Conservation (phyloP, 1,284 basidiomycete genomes). For the Exsudoporus floridanus region DNA sequence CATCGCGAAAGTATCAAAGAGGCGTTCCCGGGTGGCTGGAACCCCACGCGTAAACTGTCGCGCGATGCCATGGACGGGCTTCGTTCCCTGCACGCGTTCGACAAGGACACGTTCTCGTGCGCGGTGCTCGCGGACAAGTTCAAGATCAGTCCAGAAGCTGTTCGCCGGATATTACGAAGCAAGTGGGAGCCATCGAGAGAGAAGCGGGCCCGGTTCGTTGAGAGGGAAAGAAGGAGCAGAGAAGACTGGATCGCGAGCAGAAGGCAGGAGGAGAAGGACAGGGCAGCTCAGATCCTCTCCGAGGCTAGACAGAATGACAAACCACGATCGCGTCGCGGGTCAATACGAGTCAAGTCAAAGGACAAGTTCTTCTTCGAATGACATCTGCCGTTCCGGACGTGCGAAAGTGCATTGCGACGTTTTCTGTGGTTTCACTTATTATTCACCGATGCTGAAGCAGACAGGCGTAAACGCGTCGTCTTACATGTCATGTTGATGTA, state of each 20-base stretch:
- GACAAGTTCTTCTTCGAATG: conserved; percentile 46
- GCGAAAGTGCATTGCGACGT: conserved; percentile 8
- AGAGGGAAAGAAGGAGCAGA: conserved; percentile 55
- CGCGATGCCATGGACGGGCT: conserved; percentile 88
- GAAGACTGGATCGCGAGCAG: conserved; percentile 43
- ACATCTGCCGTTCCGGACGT: conserved; percentile 19
- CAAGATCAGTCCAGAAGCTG: conserved; percentile 83
- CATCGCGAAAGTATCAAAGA: conserved; percentile 61
- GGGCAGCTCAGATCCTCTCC: conserved; percentile 31
- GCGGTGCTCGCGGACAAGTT: conserved; percentile 77
- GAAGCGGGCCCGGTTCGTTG: conserved; percentile 52
- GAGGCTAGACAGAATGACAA: conserved; percentile 25
- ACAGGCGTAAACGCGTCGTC: conserved; percentile 1
- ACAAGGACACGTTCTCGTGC: conserved; percentile 71
- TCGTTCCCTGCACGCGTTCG: conserved; percentile 66
- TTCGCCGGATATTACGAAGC: conserved; percentile 80
- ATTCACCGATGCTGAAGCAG: not conserved
- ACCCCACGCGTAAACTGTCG: conserved; percentile 84
- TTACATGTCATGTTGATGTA: conserved; percentile 13
- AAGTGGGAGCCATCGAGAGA: conserved; percentile 71
- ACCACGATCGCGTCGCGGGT: conserved; percentile 10
- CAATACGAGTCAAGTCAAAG: conserved; percentile 29
- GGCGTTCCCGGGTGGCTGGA: conserved; percentile 78
- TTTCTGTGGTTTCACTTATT: not conserved
- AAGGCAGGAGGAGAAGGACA: conserved; percentile 45